A percentile compares a stretch with the other conserved stretches of the same genome.
Evolutionary conservation across 306 rosid genomes (phyloP).

Genomic region (Cyamopsis tetragonoloba): DNA sequence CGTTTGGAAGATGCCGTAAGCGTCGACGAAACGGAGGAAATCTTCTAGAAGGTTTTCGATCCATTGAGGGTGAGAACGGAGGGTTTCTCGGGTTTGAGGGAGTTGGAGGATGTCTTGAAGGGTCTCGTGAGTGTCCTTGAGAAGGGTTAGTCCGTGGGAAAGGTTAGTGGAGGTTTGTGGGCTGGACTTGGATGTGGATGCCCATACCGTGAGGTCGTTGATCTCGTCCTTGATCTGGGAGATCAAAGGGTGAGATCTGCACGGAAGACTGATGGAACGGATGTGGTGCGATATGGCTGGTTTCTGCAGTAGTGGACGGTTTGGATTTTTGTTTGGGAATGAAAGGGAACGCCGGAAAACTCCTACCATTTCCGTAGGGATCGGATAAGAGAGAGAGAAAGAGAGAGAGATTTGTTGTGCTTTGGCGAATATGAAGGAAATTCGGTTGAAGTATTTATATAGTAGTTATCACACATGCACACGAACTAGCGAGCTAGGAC

Average conservation of each 20-base stretch:
- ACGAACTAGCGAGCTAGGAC: slow-evolving; percentile 1
- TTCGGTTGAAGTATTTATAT: slow-evolving; percentile 7
- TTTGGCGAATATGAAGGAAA: background rate
- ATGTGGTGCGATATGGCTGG: slow-evolving; percentile 60
- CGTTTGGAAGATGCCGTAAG: slow-evolving; percentile 70
- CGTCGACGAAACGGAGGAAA: slow-evolving; percentile 66
- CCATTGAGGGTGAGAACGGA: slow-evolving; percentile 49
- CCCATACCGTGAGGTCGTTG: slow-evolving; percentile 44
- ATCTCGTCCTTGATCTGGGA: slow-evolving; percentile 64
- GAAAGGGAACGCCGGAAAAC: slow-evolving; percentile 80
- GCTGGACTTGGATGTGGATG: slow-evolving; percentile 19
- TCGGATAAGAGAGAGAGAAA: too few relatives aligned
- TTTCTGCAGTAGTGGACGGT: slow-evolving; percentile 42
- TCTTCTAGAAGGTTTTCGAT: slow-evolving; percentile 68
- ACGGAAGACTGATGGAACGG: slow-evolving; percentile 87
- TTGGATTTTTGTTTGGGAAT: slow-evolving; percentile 64
- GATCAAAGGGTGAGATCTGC: slow-evolving; percentile 79
- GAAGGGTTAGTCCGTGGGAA: slow-evolving; percentile 48
- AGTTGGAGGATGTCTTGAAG: slow-evolving; percentile 68
- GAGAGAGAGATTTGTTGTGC: background rate
- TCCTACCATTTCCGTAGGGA: slow-evolving; percentile 69
- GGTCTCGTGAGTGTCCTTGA: slow-evolving; percentile 51
- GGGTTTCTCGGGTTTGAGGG: slow-evolving; percentile 70
- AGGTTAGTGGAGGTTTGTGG: slow-evolving; percentile 41
- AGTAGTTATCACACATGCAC: background rate